These are phyloP conservation scores for Sutorius australiensis DNA, from an alignment of 768 basidiomycete species.

Conservation along the genomic window DNA sequence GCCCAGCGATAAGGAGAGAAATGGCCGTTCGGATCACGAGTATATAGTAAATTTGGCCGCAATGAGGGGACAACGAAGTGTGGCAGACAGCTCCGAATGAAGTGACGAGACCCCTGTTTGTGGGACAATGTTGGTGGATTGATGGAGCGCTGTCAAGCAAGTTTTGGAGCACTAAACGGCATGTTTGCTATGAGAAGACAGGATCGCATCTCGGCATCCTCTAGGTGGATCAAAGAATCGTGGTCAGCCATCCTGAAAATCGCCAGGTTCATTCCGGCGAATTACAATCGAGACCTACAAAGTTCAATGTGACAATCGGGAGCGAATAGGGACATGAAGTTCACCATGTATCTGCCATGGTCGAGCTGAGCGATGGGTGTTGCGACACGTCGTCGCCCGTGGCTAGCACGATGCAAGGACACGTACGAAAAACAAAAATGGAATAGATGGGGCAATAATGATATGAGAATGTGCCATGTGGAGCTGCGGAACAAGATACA, in stretches of 20 bases:
- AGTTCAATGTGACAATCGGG: conserved; percentile 6
- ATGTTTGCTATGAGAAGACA: neutral
- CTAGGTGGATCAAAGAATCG: neutral
- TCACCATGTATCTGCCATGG: neutral
- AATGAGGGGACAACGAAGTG: neutral
- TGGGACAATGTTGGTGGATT: neutral
- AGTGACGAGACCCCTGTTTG: neutral
- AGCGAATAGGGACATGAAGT: neutral
- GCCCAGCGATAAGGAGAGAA: neutral
- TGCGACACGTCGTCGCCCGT: neutral
- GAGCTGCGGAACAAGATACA: neutral
- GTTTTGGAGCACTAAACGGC: neutral
- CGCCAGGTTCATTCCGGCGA: neutral
- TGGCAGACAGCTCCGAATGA: neutral
- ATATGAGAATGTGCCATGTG: neutral
- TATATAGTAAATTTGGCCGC: neutral
- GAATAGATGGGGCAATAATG: too few species aligned
- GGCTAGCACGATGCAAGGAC: neutral
- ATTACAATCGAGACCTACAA: neutral
- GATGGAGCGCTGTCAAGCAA: neutral
- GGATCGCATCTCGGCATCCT: neutral
- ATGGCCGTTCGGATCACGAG: too few species aligned
- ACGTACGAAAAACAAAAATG: neutral
- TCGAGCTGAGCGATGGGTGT: neutral
- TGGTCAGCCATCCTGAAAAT: neutral